A percentile compares a stretch with the other conserved stretches of the same genome.
Conservation (phyloP, 148 eudicot species). For the Fagopyrum esculentum region DNA sequence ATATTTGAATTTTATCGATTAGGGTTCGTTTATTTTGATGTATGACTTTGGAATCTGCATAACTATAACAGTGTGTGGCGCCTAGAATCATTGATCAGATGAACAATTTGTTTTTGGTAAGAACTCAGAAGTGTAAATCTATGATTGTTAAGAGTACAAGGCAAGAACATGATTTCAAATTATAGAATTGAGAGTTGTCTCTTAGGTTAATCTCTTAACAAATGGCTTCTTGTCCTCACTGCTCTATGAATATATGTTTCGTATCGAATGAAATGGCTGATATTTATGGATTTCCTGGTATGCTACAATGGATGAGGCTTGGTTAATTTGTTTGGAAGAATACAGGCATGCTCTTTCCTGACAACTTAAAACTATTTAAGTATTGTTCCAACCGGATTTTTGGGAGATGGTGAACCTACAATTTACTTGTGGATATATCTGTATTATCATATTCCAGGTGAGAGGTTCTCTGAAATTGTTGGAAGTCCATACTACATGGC, state of each 20-base stretch:
- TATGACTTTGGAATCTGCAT: neutral
- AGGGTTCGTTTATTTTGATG: neutral
- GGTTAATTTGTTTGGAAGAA: neutral
- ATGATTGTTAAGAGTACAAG: neutral
- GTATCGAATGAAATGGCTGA: neutral
- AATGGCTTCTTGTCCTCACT: neutral
- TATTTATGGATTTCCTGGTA: neutral
- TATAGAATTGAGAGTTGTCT: neutral
- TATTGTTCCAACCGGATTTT: too few species aligned
- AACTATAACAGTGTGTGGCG: neutral
- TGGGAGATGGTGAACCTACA: neutral
- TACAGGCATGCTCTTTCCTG: neutral
- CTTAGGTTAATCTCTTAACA: neutral
- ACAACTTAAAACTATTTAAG: neutral
- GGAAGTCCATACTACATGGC: conserved; percentile 99
- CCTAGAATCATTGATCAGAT: neutral
- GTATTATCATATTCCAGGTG: conserved; percentile 39
- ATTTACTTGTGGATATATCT: neutral
- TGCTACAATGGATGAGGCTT: neutral
- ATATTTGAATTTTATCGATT: neutral
- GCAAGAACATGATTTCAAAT: neutral
- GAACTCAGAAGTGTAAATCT: too few species aligned
- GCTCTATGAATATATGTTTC: too few species aligned
- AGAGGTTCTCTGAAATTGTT: conserved; percentile 85
- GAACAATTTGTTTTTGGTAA: neutral